A percentile compares a stretch with the other conserved stretches of the same genome.
Evolutionary conservation across 768 basidiomycete species (phyloP).

Genomic region (Boletus vinaceobasis): DNA sequence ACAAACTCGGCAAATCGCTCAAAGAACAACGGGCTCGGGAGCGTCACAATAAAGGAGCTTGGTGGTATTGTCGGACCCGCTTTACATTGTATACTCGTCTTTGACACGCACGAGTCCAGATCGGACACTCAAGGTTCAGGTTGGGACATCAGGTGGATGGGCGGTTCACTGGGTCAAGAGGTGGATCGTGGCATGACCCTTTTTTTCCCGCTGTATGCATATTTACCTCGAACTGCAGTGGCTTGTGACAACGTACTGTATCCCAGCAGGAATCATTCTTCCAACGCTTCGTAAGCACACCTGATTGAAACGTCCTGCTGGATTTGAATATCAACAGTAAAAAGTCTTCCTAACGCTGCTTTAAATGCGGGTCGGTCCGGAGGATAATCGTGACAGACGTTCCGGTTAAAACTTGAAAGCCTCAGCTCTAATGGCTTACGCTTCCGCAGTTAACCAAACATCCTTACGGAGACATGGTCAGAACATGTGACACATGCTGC

Average conservation of each 20-base stretch:
- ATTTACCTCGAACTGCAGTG: background rate
- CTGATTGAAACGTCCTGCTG: background rate
- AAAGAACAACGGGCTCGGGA: conserved; percentile 42
- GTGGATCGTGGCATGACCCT: background rate
- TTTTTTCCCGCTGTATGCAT: background rate
- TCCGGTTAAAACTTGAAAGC: background rate
- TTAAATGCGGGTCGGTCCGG: background rate
- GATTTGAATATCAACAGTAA: background rate
- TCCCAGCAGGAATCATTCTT: background rate
- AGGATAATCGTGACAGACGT: no score
- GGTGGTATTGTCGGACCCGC: background rate
- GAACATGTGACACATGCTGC: background rate
- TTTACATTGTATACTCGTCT: background rate
- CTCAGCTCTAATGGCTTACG: background rate
- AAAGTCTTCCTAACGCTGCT: background rate
- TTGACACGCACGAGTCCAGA: conserved; percentile 10
- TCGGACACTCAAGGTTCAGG: background rate
- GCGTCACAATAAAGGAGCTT: conserved; percentile 8
- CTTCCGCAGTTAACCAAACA: background rate
- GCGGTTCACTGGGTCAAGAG: background rate
- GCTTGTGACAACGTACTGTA: background rate
- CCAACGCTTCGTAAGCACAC: background rate
- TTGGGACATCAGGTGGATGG: background rate
- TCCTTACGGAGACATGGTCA: background rate
- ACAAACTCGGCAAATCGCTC: conserved; percentile 52